Base-by-base conservation (phyloP, 257 asterid genomes). In the Lycium ferocissimum region DNA sequence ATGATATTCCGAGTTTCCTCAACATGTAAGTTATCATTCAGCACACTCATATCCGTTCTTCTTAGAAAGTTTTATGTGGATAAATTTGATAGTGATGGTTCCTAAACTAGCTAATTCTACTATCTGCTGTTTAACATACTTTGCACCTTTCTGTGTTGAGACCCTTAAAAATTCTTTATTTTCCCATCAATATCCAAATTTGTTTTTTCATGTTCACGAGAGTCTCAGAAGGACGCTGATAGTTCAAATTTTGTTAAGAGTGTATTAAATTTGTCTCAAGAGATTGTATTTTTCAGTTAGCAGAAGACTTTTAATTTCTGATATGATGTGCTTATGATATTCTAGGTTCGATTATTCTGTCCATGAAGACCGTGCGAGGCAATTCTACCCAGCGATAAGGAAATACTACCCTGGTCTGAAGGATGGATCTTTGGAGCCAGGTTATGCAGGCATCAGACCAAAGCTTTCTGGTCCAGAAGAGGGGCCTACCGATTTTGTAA, bases 401-500 rank as follows among this genome's bases (percentile, higher is more conserved):
- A 93, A 91, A 88, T 96, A 94, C 87, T 93, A 92, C 86, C 97
- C 98, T 2, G 15, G 87, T 83, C 86, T 94, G 54, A 91, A 87
- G 88, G 91, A 93, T 84, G 97, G 92, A 26, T 90, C 96, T 14
- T 87, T 96, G 88, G 97, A 92, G 87, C 94, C 98, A 0, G 94
- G 98, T 26, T 94, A 96, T 86, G 90, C 97, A 63, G 98, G 99
- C 61, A 89, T 96, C 83, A 92, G 99, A 83, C 90, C 98, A 22
- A 96, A 96, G 85, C 87, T 96, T 86, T 90, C 95, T 11, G 95
- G 96, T n/a, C 89, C 94, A 0, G 85, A 84, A 86, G 92, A 90
- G 69, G 87, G 72, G 82, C 90, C 92, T 15, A 84, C 88, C 59
- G 99, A 96, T 91, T 96, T 96, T 87, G 56, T 91, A 9, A 83